phyloP scores from a whole-genome alignment of 495 filamentous ascomycete genomes.

The Penicillium robsamsonii region DNA sequence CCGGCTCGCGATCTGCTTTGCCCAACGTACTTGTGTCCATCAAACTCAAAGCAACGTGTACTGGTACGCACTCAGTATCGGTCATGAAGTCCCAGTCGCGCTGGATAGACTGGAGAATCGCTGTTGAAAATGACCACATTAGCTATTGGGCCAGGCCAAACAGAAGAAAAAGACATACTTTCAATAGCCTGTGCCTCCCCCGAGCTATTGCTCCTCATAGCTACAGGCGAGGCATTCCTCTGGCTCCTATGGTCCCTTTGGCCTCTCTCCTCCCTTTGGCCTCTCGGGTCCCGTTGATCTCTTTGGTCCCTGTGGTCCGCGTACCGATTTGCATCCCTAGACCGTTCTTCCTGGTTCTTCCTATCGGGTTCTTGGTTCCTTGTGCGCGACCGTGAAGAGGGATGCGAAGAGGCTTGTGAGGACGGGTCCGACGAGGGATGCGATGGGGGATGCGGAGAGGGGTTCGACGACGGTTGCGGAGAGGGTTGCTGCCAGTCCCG shows the following conservation, averaged over 20 bases:
- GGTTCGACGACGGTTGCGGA: constrained; percentile 26
- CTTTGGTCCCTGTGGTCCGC: constrained; percentile 22
- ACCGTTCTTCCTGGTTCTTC: constrained; percentile 31
- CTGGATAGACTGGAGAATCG: constrained; percentile 70
- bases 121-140: constrained; percentile 27
- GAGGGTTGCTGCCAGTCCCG: constrained; percentile 33
- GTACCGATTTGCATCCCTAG: constrained; percentile 25
- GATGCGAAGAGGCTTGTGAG: constrained; percentile 8
- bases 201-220: constrained; percentile 9
- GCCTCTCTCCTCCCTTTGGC: constrained; percentile 19
- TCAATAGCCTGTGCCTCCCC: constrained; percentile 41
- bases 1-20: constrained; percentile 77
- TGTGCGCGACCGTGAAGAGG: constrained; percentile 38
- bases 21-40: constrained; percentile 93
- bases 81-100: constrained; percentile 90
- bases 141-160: neutral
- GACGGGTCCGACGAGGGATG: constrained; percentile 22
- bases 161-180: constrained; percentile 27
- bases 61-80: constrained; percentile 80
- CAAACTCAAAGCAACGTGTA: constrained; percentile 87
- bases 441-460: constrained; percentile 20
- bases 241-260: constrained; percentile 19
- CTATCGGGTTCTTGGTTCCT: constrained; percentile 31
- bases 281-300: constrained; percentile 18
- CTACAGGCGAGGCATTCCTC: constrained; percentile 18